Base-by-base conservation (phyloP, 208 protist genomes). In the Acanthamoeba pearcei region DNA sequence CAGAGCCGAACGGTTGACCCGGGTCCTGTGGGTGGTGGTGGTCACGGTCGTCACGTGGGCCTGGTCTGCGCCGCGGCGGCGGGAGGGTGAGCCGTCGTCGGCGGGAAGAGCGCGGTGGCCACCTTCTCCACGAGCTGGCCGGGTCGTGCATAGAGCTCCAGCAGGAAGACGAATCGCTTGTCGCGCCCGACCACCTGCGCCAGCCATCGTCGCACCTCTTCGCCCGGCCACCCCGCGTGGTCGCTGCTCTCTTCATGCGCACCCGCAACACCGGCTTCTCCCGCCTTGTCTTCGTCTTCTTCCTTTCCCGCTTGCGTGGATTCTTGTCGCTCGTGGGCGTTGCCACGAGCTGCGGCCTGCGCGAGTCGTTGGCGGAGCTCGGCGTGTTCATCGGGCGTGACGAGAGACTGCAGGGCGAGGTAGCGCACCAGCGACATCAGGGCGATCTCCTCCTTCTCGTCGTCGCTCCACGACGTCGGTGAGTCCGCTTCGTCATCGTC, bases 371-470 rank as follows among this genome's bases (percentile, higher is more conserved):
- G 74, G 19, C 32, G 17, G 42, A 83, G 42, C 42, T 83, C 76
- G 22, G 24, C 76, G 76, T 83, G 42, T 13, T 83, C 76, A 46
- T 10, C 46, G 27, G 42, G 76, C 42, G 76, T 22, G 22, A 83
- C 12, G 76, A 49, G 27, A 0, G 76, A 17, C 46, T 55, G 42
- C 5, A 55, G 27, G 35, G 46, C 35, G 24, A 83, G 76, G 24
- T 83, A 83, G 42, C 76, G 76, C 9, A n/a, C 76, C 46, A 83
- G 46, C 42, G 76, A 83, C 42, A 83, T 13, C 2, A 83, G 5
- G 27, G 42, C 76, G 0, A 83, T 57, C 76, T 46, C 76, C 76
- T 83, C 42, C 76, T 83, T 83, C 42, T 83, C 76, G 12, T 83
- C 46, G 76, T 83, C 76, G 9, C 8, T n/a, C 35, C 76, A 83